Evolutionary conservation across 176 grass and related monocot species (phyloP).

Genomic region (Musa troglodytarum): DNA sequence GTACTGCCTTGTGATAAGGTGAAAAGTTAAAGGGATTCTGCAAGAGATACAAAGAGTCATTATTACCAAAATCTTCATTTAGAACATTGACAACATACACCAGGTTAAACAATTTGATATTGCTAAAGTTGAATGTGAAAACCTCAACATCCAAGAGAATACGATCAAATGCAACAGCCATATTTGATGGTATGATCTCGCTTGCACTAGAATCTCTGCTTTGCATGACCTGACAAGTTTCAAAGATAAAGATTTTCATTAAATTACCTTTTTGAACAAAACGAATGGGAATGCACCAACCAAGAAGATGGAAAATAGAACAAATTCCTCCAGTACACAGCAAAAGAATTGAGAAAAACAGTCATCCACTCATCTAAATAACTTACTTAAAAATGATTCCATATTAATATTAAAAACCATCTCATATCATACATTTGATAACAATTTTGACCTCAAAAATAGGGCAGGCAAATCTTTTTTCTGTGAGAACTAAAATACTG

Average conservation of each 20-base stretch:
- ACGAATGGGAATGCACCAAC: neutral
- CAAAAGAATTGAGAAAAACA: neutral
- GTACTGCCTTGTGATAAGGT: slow-evolving; percentile 80
- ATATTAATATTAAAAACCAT: too few species aligned
- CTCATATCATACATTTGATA: too few species aligned
- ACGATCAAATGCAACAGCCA: slow-evolving; percentile 63
- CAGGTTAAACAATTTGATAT: neutral
- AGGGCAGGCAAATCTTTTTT: too few species aligned
- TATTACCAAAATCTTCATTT: neutral
- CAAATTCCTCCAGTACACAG: neutral
- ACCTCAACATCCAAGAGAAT: slow-evolving; percentile 83
- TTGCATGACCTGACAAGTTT: slow-evolving; percentile 52
- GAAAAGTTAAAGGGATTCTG: slow-evolving; percentile 81
- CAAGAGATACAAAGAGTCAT: slow-evolving; percentile 31
- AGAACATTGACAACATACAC: neutral
- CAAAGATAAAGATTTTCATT: neutral
- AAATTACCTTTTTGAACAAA: neutral
- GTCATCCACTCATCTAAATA: neutral
- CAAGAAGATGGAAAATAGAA: neutral
- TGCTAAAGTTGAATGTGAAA: slow-evolving; percentile 6
- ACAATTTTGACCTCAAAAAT: too few species aligned
- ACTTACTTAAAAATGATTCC: neutral
- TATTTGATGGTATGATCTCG: slow-evolving; percentile 65
- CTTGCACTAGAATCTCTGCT: slow-evolving; percentile 60
- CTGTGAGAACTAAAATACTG: too few species aligned